phyloP scores from a whole-genome alignment of 495 filamentous ascomycete species.

The Ramalina peruviana region DNA sequence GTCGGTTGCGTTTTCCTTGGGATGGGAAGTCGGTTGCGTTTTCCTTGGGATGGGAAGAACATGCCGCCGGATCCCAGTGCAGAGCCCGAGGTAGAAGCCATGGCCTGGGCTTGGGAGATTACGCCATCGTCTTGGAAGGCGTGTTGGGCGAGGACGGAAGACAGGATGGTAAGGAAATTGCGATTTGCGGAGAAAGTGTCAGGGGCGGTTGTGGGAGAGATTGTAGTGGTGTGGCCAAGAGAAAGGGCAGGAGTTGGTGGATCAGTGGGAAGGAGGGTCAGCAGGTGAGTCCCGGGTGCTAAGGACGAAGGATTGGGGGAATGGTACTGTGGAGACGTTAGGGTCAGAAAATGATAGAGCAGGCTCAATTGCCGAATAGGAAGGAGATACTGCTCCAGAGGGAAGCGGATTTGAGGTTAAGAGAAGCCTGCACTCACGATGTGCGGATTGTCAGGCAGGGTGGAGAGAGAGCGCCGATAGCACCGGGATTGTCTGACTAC shows the following conservation, averaged over 20 bases:
- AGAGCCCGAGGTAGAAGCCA: slow-evolving; percentile 65
- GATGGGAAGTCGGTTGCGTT: too few species aligned
- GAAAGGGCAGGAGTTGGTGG: slow-evolving; percentile 56
- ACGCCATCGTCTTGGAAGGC: slow-evolving; percentile 60
- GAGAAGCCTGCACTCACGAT: background rate
- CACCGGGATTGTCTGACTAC: too few species aligned
- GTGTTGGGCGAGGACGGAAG: slow-evolving; percentile 54
- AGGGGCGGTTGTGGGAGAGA: slow-evolving; percentile 57
- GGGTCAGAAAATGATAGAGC: too few species aligned
- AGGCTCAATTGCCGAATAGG: background rate
- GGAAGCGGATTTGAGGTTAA: background rate
- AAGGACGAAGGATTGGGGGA: slow-evolving; percentile 35
- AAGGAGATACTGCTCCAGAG: background rate
- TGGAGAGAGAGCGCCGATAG: slow-evolving; percentile 1
- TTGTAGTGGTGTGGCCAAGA: slow-evolving; percentile 55
- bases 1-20: too few species aligned
- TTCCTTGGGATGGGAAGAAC: slow-evolving; percentile 38
- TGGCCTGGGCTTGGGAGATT: slow-evolving; percentile 60
- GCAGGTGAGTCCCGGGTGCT: slow-evolving; percentile 35
- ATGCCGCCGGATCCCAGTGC: slow-evolving; percentile 51
- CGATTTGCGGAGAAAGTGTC: slow-evolving; percentile 64
- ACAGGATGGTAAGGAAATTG: slow-evolving; percentile 59
- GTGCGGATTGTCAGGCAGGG: slow-evolving; percentile 10
- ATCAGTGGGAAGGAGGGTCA: slow-evolving; percentile 60
- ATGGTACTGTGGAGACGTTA: slow-evolving; percentile 43